Conservation (phyloP, 75 land plant genomes). For the Azolla pinnata region DNA sequence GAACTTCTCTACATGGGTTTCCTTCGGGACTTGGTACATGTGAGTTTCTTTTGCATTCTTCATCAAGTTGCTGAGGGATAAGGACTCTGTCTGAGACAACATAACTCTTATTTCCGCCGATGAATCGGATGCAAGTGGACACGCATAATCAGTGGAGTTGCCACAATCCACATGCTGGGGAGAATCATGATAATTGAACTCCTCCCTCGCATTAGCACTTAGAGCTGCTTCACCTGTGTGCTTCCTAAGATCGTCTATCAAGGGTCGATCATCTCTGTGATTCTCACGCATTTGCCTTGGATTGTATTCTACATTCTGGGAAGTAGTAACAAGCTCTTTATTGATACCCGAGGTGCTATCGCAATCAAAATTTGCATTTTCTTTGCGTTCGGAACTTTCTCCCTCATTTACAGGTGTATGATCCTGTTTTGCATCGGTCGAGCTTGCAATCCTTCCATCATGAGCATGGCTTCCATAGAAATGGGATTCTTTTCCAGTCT, state of each 20-base stretch:
- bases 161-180: not conserved
- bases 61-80: not conserved
- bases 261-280: too few relatives aligned
- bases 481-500: not conserved
- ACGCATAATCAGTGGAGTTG: not conserved
- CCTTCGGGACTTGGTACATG: not conserved
- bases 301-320: too few relatives aligned
- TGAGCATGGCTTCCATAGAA: not conserved
- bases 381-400: too few relatives aligned
- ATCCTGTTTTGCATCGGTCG: not conserved
- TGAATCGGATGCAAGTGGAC: not conserved
- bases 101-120: not conserved
- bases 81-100: too few relatives aligned
- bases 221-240: too few relatives aligned
- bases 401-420: not conserved
- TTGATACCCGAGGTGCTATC: too few relatives aligned
- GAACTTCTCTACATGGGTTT: constrained; percentile 3
- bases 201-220: too few relatives aligned
- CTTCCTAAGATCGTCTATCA: too few relatives aligned
- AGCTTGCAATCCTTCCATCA: not conserved
- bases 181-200: not conserved
- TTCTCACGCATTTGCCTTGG: too few relatives aligned
- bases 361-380: too few relatives aligned
- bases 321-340: too few relatives aligned
- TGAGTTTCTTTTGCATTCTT: not conserved